Base-by-base conservation (phyloP, 805 yeast genomes). In the Lipomyces spencermartinsiae region DNA sequence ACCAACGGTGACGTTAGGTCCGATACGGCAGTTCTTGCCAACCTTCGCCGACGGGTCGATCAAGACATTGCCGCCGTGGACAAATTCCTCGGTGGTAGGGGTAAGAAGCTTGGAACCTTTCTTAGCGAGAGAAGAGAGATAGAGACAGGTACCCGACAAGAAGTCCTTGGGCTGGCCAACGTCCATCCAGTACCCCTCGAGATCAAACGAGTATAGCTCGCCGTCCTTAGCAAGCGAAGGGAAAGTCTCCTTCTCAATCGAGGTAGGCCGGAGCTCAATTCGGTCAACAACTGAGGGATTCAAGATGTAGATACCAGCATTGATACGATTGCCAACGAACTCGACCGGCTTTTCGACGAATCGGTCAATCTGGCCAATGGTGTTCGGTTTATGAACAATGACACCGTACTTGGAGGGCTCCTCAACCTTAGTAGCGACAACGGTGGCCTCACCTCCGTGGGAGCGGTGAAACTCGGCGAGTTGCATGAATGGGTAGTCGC, bases 181-280 rank as follows among this genome's bases (percentile, higher is more conserved):
- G 82, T 95, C 99, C 99, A 95, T 95, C 99, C 99, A 95, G 91
- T 89, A 95, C 74, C 99, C 98, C 85, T 95, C 98, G 79, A 95
- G 88, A 82, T 95, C 99, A 78, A 91, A 95, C 64, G 98, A 93
- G 86, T 89, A 95, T 77, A 95, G 86, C 70, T 89, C 86, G 79
- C 90, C 93, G 79, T 89, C 84, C 83, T 91, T 96, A 74, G 96
- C 98, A 77, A 95, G 87, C 77, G 85, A 83, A 77, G 99, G 99
- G 97, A 95, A 95, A 75, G 98, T 93, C 87, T 95, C 99, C 89
- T 93, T 93, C 87, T 95, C 99, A 77, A 95, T 95, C 63, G 98
- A 94, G 75, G 99, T 95, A 82, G 99, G 99, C 82, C 93, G 93
- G 87, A 94, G 87, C 79, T 95, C 98, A 79, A 95, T 95, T 79